Percentiles rank a stretch among this genome's conserved stretches.
Evolutionary conservation across 129 eudicot species (phyloP).

Genomic region (Lactuca sativa): DNA sequence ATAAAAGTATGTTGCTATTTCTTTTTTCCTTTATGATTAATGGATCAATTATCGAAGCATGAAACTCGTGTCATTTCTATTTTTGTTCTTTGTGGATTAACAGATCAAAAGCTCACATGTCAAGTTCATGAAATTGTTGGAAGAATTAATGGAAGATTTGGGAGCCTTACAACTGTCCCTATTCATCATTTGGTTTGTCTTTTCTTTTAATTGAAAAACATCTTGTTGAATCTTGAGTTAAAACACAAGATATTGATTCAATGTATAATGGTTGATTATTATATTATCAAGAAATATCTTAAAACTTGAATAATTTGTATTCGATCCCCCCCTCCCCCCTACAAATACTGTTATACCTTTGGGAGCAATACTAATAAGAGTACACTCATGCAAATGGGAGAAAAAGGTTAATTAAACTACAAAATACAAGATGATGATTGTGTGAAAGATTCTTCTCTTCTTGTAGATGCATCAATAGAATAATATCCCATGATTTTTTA

Average conservation of each 20-base stretch:
- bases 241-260: background rate
- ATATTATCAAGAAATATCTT: no score
- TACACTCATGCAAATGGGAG: no score
- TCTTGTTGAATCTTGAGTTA: background rate
- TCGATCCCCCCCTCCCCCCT: no score
- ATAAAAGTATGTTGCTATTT: no score
- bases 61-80: slow-evolving; percentile 4
- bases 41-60: background rate
- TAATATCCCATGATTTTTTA: background rate
- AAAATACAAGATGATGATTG: no score
- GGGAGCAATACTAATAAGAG: no score
- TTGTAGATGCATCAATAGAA: background rate
- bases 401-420: no score
- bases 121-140: slow-evolving; percentile 96
- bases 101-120: slow-evolving; percentile 85
- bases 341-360: no score
- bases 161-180: slow-evolving; percentile 75
- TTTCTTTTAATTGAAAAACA: background rate
- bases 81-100: background rate
- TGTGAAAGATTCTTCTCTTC: background rate
- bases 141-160: slow-evolving; percentile 86
- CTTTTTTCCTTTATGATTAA: background rate
- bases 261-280: background rate
- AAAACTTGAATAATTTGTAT: no score
- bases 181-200: slow-evolving; percentile 72